A percentile compares a stretch with the other conserved stretches of the same genome.
Evolutionary conservation across 1,139 yeast genomes (phyloP).

Genomic region (Hyphopichia burtonii): DNA sequence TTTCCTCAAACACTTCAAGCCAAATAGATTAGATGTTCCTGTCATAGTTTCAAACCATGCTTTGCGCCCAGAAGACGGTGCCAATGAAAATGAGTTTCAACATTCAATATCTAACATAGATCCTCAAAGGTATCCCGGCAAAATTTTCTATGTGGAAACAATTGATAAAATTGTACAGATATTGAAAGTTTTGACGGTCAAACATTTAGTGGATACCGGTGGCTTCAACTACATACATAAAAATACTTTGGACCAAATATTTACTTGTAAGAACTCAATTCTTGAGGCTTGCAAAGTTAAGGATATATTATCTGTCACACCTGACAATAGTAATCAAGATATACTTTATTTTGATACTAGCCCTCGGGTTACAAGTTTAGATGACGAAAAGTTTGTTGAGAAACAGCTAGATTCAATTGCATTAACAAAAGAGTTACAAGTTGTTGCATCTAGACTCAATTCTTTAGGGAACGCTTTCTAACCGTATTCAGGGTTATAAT

Average conservation of each 20-base stretch:
- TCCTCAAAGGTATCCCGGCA: slow-evolving; percentile 17
- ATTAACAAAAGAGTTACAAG: slow-evolving; percentile 4
- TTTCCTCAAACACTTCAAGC: slow-evolving; percentile 17
- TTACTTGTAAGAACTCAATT: slow-evolving; percentile 11
- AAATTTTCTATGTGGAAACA: slow-evolving; percentile 14
- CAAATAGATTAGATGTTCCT: slow-evolving; percentile 7
- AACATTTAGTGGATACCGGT: slow-evolving; percentile 12
- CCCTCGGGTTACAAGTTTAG: background rate
- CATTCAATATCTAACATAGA: slow-evolving; percentile 13
- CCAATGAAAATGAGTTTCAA: slow-evolving; percentile 12
- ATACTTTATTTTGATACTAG: slow-evolving; percentile 5
- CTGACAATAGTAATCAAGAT: background rate
- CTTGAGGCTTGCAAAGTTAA: slow-evolving; percentile 10
- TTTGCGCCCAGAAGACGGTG: slow-evolving; percentile 1
- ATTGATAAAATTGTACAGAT: slow-evolving; percentile 16
- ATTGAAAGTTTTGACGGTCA: slow-evolving; percentile 19
- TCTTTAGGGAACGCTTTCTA: background rate
- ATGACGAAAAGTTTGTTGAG: background rate
- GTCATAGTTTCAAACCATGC: slow-evolving; percentile 6
- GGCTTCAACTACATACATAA: slow-evolving; percentile 15
- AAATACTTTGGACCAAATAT: slow-evolving; percentile 8
- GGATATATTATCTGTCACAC: slow-evolving; percentile 3
- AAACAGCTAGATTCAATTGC: slow-evolving; percentile 3
- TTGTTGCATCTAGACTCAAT: background rate
- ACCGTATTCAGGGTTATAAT: background rate